Base-by-base conservation (phyloP, 208 protist species). In the Leishmania tarentolae region DNA sequence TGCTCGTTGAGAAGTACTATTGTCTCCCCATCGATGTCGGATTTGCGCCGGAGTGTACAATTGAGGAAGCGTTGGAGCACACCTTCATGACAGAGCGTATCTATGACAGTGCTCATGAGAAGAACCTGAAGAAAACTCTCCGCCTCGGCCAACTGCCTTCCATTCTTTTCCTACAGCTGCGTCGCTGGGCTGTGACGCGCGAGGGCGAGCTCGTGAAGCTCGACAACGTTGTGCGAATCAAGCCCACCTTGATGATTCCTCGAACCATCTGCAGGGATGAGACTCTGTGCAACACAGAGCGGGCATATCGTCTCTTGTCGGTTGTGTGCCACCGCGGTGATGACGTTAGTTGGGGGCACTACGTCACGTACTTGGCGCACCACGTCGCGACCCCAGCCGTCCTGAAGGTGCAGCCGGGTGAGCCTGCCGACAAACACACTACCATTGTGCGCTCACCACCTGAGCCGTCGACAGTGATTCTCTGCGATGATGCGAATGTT, bases 141-240 rank as follows among this genome's bases (percentile, higher is more conserved):
- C 83, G 84, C 1, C 71, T 97, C 5, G 84, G 80, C 4, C 59
- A 57, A 15, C 83, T 96, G 28, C 94, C 94, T 28, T 75, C 82
- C 0, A 75, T 97, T n/a, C 83, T 97, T 15, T 78, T 95, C 19
- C 50, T 96, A 24, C 93, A 97, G 57, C 78, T 97, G 8, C 88
- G 90, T 7, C 91, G 94, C 21, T 97, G 94, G 91, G 91, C 92
- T 17, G 84, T 95, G n/a, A 97, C 94, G 4, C 88, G 89, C 17
- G 92, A 97, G 75, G 91, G 92, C 7, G 90, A 96, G 56, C 69
- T 95, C 21, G 92, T 97, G 56, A 97, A 97, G 78, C 86, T 97
- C 31, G 90, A 94, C 78, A 96, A 97, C 83, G 75, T 76, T 28
- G 91, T 97, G 44, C 81, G 80, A n/a, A 87, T 94, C 65, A 79